These are phyloP conservation scores for Caloboletus firmus DNA, from an alignment of 1,284 basidiomycete species.

Conservation along the genomic window DNA sequence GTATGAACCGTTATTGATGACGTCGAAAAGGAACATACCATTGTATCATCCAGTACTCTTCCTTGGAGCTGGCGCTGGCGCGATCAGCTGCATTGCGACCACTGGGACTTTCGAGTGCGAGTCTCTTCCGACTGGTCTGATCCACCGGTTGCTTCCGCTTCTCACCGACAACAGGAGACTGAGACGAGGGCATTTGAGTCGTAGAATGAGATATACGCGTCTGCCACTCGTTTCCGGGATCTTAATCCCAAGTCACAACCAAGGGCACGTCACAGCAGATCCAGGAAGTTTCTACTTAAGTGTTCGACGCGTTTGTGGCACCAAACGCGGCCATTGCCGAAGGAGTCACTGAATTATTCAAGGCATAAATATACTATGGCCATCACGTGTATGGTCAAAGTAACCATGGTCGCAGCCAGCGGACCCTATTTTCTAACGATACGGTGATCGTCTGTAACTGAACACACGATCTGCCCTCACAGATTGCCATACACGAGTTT, in stretches of 20 bases:
- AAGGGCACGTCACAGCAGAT: constrained; percentile 3
- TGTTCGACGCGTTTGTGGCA: constrained; percentile 30
- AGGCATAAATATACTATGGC: too few species aligned
- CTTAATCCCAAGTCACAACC: neutral
- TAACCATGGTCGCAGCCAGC: neutral
- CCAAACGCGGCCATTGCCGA: constrained; percentile 19
- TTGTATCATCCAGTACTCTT: constrained; percentile 68
- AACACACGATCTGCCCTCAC: constrained; percentile 2
- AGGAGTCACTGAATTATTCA: neutral
- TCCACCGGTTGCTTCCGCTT: constrained; percentile 34
- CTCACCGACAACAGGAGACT: constrained; percentile 24
- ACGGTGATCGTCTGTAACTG: neutral
- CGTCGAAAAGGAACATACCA: constrained; percentile 44
- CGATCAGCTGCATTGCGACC: constrained; percentile 13
- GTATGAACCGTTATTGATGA: neutral
- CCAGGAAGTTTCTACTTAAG: neutral
- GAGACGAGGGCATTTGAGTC: constrained; percentile 17
- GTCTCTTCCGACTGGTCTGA: constrained; percentile 36
- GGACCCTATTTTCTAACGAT: neutral
- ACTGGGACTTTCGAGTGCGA: constrained; percentile 29
- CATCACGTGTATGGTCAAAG: too few species aligned
- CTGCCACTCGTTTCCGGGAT: neutral
- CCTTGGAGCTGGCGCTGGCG: constrained; percentile 11
- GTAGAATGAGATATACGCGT: neutral
- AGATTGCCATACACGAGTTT: constrained; percentile 58